Evolutionary conservation across 208 protist genomes (phyloP).

Genomic region (Trypanosoma avium): DNA sequence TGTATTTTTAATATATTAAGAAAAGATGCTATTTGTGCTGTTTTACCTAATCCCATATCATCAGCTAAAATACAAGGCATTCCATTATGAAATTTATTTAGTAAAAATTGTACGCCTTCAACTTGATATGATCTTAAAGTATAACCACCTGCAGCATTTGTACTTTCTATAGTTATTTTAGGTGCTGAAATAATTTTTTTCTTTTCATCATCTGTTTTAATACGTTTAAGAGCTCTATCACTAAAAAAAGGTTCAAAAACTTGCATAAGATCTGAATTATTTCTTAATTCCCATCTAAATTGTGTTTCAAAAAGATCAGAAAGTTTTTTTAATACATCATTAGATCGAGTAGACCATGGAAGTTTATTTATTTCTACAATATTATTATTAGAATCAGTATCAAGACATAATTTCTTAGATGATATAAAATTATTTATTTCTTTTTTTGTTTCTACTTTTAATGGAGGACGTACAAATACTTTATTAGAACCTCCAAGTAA

Average conservation of each 20-base stretch:
- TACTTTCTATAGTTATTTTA: conserved; percentile 22
- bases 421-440: not conserved
- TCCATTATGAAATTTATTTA: conserved; percentile 79
- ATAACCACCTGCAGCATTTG: conserved; percentile 45
- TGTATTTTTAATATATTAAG: conserved; percentile 74
- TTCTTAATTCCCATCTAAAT: conserved; percentile 61
- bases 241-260: conserved; percentile 80
- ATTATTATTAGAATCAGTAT: not conserved
- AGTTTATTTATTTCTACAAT: conserved; percentile 32
- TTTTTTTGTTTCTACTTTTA: conserved; percentile 24
- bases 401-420: not conserved
- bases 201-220: conserved; percentile 26
- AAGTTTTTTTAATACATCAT: conserved; percentile 28
- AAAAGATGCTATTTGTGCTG: conserved; percentile 94
- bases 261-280: conserved; percentile 38
- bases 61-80: conserved; percentile 94
- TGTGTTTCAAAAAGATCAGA: conserved; percentile 60
- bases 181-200: conserved; percentile 47
- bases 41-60: conserved; percentile 99
- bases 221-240: conserved; percentile 44
- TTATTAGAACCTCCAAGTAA: conserved; percentile 45
- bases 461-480: not conserved
- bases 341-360: conserved; percentile 51
- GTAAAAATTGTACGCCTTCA: conserved; percentile 95
- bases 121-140: conserved; percentile 94